phyloP scores from a whole-genome alignment of 345 rosid species.

The Eucalyptus coolabah region DNA sequence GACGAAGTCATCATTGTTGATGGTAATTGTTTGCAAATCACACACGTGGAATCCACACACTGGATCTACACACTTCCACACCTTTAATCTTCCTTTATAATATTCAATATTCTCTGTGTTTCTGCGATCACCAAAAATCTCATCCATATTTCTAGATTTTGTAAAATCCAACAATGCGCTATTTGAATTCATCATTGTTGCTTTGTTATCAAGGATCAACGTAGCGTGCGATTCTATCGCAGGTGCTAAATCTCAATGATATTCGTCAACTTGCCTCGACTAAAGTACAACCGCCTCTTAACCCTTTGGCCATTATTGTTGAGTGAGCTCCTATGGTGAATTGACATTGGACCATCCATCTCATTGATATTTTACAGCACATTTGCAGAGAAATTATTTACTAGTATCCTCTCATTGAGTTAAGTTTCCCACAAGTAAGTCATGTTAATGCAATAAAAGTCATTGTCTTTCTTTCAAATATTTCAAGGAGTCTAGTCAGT shows the following conservation, averaged over 20 bases:
- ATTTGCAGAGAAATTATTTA: background rate
- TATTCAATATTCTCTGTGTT: background rate
- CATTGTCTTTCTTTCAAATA: background rate
- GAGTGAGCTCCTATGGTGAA: background rate
- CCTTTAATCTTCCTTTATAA: background rate
- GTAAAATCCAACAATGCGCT: background rate
- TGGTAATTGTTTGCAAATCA: background rate
- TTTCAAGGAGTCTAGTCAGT: background rate
- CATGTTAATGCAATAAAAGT: background rate
- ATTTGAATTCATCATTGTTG: background rate
- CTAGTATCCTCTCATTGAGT: no score
- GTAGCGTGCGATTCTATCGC: background rate
- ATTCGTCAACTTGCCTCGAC: background rate
- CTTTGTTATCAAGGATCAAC: background rate
- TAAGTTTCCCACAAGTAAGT: background rate
- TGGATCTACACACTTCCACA: background rate
- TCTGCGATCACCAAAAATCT: background rate
- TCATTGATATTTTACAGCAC: background rate
- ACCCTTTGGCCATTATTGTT: background rate
- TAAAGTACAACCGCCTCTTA: background rate
- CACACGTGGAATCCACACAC: background rate
- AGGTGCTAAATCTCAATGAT: background rate
- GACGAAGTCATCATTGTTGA: background rate
- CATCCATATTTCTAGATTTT: no score
- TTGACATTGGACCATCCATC: background rate